Percentiles rank a stretch among this genome's conserved stretches.
Conservation (phyloP, 805 yeast genomes). For the Saccharomycopsis fermentans region DNA sequence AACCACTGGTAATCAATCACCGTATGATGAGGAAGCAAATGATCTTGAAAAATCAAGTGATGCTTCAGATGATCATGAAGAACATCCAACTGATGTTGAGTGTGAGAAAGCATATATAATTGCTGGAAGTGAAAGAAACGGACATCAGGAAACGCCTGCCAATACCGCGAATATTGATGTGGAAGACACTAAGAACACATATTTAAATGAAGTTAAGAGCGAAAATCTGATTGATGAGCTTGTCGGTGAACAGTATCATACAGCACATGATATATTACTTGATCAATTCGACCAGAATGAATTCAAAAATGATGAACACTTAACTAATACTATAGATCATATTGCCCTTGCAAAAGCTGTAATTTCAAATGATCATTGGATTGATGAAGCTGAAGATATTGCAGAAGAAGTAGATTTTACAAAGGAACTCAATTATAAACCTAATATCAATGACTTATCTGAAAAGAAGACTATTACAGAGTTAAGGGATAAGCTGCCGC, state of each 20-base stretch:
- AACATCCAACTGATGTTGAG: too few species aligned
- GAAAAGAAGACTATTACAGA: background rate
- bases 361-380: background rate
- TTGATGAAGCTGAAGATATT: background rate
- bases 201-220: background rate
- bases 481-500: background rate
- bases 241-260: background rate
- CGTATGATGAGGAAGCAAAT: too few species aligned
- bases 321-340: background rate
- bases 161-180: background rate
- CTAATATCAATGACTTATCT: background rate
- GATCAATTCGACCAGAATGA: background rate
- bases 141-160: too few species aligned
- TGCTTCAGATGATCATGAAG: too few species aligned
- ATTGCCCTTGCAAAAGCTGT: slow-evolving; percentile 1
- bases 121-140: too few species aligned
- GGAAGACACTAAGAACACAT: background rate
- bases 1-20: too few species aligned
- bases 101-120: too few species aligned
- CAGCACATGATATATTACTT: background rate
- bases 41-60: too few species aligned
- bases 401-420: background rate
- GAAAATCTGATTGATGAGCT: background rate
- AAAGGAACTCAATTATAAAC: background rate
- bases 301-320: background rate